These are phyloP conservation scores for Starmerella stigmatis DNA, from an alignment of 805 yeast species.

Conservation along the genomic window DNA sequence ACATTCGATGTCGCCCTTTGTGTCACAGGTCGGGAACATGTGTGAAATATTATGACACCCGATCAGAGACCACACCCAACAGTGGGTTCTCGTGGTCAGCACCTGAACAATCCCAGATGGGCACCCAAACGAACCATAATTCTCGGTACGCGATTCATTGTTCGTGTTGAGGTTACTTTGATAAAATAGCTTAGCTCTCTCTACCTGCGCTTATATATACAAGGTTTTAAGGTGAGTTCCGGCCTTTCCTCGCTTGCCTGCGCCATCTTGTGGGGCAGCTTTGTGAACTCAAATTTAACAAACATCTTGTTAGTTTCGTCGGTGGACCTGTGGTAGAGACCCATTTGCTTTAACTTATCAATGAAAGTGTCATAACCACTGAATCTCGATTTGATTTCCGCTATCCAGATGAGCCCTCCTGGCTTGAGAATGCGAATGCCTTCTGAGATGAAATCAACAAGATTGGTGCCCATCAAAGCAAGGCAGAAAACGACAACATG, in stretches of 20 bases:
- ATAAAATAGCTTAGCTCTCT: too few species aligned
- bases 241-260: conserved; percentile 50
- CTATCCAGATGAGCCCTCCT: conserved; percentile 92
- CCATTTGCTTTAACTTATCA: conserved; percentile 57
- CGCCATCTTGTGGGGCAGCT: conserved; percentile 40
- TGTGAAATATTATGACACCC: too few species aligned
- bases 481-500: conserved; percentile 86
- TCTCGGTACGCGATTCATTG: too few species aligned
- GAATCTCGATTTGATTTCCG: conserved; percentile 91
- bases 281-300: conserved; percentile 86
- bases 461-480: conserved; percentile 95
- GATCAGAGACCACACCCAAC: too few species aligned
- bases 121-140: not conserved
- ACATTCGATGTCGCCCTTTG: too few species aligned
- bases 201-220: conserved; percentile 59
- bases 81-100: too few species aligned
- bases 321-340: conserved; percentile 79
- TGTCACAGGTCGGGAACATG: too few species aligned
- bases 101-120: too few species aligned
- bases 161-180: too few species aligned
- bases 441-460: conserved; percentile 81
- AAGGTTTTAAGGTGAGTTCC: conserved; percentile 71
- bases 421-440: conserved; percentile 81
- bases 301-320: conserved; percentile 89
- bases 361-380: conserved; percentile 49